These are phyloP conservation scores for Melanogaster broomeanus DNA, from an alignment of 768 basidiomycete genomes.

Conservation along the genomic window DNA sequence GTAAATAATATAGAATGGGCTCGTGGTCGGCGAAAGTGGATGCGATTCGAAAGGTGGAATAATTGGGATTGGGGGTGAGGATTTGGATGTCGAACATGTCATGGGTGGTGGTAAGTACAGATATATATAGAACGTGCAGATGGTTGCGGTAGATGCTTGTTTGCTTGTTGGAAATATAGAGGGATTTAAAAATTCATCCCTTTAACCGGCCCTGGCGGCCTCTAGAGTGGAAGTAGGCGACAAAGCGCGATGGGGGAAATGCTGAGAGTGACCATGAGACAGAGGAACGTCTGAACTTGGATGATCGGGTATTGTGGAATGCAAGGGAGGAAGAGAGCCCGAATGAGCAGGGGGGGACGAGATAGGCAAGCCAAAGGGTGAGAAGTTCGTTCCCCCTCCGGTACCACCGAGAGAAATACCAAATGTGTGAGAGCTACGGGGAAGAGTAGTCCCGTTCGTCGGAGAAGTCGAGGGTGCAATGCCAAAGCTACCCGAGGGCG, in stretches of 20 bases:
- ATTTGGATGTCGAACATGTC: slow-evolving; percentile 36
- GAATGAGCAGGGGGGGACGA: slow-evolving; percentile 32
- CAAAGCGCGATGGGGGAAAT: slow-evolving; percentile 41
- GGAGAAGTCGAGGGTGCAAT: slow-evolving; percentile 23
- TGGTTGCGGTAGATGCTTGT: slow-evolving; percentile 41
- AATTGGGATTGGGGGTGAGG: slow-evolving; percentile 27
- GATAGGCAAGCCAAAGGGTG: slow-evolving; percentile 34
- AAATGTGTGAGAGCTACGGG: slow-evolving; percentile 34
- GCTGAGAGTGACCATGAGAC: slow-evolving; percentile 37
- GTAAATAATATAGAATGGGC: slow-evolving; percentile 30
- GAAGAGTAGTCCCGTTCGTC: slow-evolving; percentile 25
- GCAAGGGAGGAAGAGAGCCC: slow-evolving; percentile 27
- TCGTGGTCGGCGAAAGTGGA: slow-evolving; percentile 26
- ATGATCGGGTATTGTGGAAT: slow-evolving; percentile 39
- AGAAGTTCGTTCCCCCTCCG: slow-evolving; percentile 24
- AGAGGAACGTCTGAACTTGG: slow-evolving; percentile 29
- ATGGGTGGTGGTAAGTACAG: slow-evolving; percentile 38
- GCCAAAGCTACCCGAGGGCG: slow-evolving; percentile 30
- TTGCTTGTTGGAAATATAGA: slow-evolving; percentile 40
- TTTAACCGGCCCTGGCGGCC: slow-evolving; percentile 42
- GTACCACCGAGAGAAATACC: slow-evolving; percentile 31
- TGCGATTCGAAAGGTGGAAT: slow-evolving; percentile 24
- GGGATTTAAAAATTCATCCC: slow-evolving; percentile 38
- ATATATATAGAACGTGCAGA: slow-evolving; percentile 43
- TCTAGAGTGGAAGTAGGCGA: slow-evolving; percentile 40